Conservation (phyloP, 257 asterid species). For the Solanum virginianum region DNA sequence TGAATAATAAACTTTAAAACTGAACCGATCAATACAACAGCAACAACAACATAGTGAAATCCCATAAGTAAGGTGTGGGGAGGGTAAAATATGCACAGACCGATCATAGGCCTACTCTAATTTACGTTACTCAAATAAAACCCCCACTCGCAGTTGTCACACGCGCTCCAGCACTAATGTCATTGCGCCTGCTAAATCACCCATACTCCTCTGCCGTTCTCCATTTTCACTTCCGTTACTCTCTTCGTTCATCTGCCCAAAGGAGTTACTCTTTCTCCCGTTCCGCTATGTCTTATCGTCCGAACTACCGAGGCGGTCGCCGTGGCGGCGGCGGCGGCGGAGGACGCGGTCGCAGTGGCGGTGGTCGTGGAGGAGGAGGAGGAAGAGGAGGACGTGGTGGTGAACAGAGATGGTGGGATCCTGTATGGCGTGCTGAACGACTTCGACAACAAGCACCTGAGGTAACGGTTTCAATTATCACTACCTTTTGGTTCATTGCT, state of each 20-base stretch:
- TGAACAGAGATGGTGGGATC: slow-evolving; percentile 99
- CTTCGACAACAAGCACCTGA: slow-evolving; percentile 69
- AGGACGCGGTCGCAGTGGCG: slow-evolving; percentile 27
- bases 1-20: too few relatives aligned
- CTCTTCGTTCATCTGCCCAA: neutral
- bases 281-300: slow-evolving; percentile 61
- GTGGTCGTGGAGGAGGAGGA: slow-evolving; percentile 34
- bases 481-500: neutral
- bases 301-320: slow-evolving; percentile 71
- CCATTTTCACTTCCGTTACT: slow-evolving; percentile 1
- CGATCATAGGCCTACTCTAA: too few relatives aligned
- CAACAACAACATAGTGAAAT: too few relatives aligned
- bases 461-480: slow-evolving; percentile 24
- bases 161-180: neutral
- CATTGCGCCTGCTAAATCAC: neutral
- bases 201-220: neutral
- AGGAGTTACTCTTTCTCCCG: neutral
- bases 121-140: too few relatives aligned
- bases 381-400: slow-evolving; percentile 58
- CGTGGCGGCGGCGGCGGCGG: slow-evolving; percentile 36
- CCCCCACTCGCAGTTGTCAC: neutral
- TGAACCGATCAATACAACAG: too few relatives aligned
- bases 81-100: too few relatives aligned
- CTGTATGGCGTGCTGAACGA: slow-evolving; percentile 92
- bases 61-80: too few relatives aligned